Evolutionary conservation across 2,329 filamentous ascomycete genomes (phyloP).

Genomic region (Epichloe baconii): DNA sequence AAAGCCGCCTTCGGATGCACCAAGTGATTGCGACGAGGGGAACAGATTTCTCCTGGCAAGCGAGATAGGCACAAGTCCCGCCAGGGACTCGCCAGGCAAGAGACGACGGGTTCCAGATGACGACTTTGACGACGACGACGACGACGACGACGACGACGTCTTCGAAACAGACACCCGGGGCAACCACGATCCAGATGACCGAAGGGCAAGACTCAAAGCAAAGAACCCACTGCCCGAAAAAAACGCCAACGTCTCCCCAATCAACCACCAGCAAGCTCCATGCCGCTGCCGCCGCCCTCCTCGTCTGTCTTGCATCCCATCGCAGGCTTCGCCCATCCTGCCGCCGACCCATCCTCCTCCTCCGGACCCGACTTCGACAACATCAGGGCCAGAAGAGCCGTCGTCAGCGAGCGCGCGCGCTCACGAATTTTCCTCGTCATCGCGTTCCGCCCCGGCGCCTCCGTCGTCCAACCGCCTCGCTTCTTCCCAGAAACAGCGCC

Average conservation of each 20-base stretch:
- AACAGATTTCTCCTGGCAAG: not conserved
- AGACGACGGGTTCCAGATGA: not conserved
- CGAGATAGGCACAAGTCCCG: not conserved
- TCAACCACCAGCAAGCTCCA: slow-evolving; percentile 11
- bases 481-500: slow-evolving; percentile 13
- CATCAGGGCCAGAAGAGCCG: not conserved
- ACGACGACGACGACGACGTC: slow-evolving; percentile 11
- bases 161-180: slow-evolving; percentile 19
- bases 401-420: not conserved
- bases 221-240: not conserved
- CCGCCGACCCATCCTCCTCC: not conserved
- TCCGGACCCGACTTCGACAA: not conserved
- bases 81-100: not conserved
- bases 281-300: slow-evolving; percentile 3
- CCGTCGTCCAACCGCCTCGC: not conserved
- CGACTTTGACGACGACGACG: slow-evolving; percentile 5
- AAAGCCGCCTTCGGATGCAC: not conserved
- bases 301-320: slow-evolving; percentile 7
- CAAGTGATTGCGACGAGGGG: not conserved
- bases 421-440: not conserved
- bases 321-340: not conserved
- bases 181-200: slow-evolving; percentile 11
- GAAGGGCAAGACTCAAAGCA: slow-evolving; percentile 8
- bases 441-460: not conserved
- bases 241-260: not conserved